phyloP scores from a whole-genome alignment of 2,329 filamentous ascomycete genomes.

The Botrytis cinerea region DNA sequence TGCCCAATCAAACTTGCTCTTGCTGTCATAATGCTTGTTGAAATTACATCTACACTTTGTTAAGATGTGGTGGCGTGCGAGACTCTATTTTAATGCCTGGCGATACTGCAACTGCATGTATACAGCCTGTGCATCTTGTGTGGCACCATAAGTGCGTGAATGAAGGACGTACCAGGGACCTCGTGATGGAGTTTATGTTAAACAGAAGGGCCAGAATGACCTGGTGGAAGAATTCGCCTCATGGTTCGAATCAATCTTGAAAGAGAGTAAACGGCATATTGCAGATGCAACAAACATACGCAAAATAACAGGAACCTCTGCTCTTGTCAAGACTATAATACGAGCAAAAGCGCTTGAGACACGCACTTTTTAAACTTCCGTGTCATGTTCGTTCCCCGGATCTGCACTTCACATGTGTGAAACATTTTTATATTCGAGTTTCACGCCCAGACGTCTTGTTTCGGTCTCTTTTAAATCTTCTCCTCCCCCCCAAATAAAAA shows the following conservation, averaged over 20 bases:
- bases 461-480: background rate
- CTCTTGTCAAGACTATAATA: background rate
- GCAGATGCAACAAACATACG: background rate
- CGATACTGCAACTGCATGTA: background rate
- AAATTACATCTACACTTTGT: background rate
- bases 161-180: too few species aligned
- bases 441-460: slow-evolving; percentile 1
- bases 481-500: background rate
- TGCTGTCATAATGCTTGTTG: background rate
- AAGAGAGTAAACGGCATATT: background rate
- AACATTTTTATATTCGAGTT: slow-evolving; percentile 19
- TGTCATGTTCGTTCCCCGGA: slow-evolving; percentile 15
- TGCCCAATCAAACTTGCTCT: background rate
- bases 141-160: background rate
- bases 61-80: background rate
- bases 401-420: slow-evolving; percentile 9
- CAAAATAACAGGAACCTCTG: background rate
- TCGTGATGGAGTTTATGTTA: background rate
- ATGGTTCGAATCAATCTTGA: background rate
- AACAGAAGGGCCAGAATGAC: background rate
- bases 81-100: background rate
- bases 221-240: background rate
- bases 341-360: slow-evolving; percentile 3
- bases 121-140: background rate
- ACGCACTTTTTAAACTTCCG: background rate